Evolutionary conservation across 208 protist genomes (phyloP).

Genomic region (Wallacemonas sp.): DNA sequence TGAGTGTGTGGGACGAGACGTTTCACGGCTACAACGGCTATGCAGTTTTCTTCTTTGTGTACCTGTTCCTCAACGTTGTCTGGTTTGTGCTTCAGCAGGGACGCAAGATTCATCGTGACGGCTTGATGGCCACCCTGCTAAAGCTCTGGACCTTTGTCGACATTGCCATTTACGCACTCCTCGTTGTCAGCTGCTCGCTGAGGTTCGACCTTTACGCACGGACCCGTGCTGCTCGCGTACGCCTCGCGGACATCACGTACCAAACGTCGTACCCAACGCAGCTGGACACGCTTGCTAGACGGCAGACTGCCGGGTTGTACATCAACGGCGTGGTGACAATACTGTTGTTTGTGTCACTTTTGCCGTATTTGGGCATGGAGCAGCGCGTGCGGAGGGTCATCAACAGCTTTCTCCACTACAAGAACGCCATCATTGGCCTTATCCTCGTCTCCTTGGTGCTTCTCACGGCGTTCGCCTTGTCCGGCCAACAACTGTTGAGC

Average conservation of each 20-base stretch:
- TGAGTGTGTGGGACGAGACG: slow-evolving; percentile 31
- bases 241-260: slow-evolving; percentile 14
- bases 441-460: slow-evolving; percentile 31
- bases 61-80: slow-evolving; percentile 25
- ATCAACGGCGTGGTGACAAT: slow-evolving; percentile 26
- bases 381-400: slow-evolving; percentile 11
- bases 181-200: slow-evolving; percentile 21
- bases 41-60: slow-evolving; percentile 24
- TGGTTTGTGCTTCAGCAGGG: slow-evolving; percentile 4
- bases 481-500: slow-evolving; percentile 31
- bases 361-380: slow-evolving; percentile 20
- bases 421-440: slow-evolving; percentile 31
- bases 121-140: slow-evolving; percentile 15
- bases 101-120: slow-evolving; percentile 1
- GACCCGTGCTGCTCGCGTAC: slow-evolving; percentile 8
- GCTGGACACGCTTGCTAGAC: slow-evolving; percentile 13
- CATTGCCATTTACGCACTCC: slow-evolving; percentile 15
- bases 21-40: slow-evolving; percentile 2
- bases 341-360: slow-evolving; percentile 25
- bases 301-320: slow-evolving; percentile 20
- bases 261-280: slow-evolving; percentile 16
- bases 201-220: slow-evolving; percentile 14
- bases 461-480: slow-evolving; percentile 37
- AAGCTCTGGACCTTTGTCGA: slow-evolving; percentile 25
- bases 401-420: slow-evolving; percentile 18